A percentile compares a stretch with the other conserved stretches of the same genome.
These are phyloP conservation scores for Coemansia sp. DNA, from an alignment of 192 early-diverging fungal genomes.

Conservation along the genomic window DNA sequence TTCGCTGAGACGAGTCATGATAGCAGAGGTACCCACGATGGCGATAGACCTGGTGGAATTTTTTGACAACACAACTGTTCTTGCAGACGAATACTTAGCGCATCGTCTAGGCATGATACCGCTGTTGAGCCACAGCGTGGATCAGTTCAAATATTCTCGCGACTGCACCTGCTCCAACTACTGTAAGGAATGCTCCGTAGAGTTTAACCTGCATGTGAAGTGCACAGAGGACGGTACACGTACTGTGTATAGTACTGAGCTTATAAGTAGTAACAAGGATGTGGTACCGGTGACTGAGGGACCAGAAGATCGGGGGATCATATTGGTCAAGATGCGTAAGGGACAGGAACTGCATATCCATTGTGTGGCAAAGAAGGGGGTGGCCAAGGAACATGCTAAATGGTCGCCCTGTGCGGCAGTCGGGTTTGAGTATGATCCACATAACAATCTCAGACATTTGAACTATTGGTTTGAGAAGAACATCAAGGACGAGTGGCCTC, in stretches of 20 bases:
- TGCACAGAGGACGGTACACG: constrained; percentile 77
- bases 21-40: constrained; percentile 97
- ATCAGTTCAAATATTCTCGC: constrained; percentile 77
- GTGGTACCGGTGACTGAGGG: constrained; percentile 67
- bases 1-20: constrained; percentile 91
- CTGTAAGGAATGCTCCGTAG: constrained; percentile 89
- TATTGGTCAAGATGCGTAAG: constrained; percentile 85
- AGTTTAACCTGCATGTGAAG: constrained; percentile 80
- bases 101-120: constrained; percentile 95
- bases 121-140: constrained; percentile 74
- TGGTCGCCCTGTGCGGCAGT: constrained; percentile 91
- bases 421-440: constrained; percentile 95
- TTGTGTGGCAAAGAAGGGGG: constrained; percentile 95
- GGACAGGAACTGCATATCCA: constrained; percentile 90
- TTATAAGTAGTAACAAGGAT: constrained; percentile 72
- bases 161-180: constrained; percentile 79
- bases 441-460: constrained; percentile 89
- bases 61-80: constrained; percentile 86
- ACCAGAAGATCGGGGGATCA: constrained; percentile 70
- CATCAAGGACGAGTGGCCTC: constrained; percentile 80
- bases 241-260: constrained; percentile 79
- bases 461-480: constrained; percentile 92
- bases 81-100: constrained; percentile 94
- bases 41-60: constrained; percentile 98
- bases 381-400: constrained; percentile 96